A percentile compares a stretch with the other conserved stretches of the same genome.
phyloP scores from a whole-genome alignment of 768 basidiomycete species.

The Macrolepiota fuliginosa region DNA sequence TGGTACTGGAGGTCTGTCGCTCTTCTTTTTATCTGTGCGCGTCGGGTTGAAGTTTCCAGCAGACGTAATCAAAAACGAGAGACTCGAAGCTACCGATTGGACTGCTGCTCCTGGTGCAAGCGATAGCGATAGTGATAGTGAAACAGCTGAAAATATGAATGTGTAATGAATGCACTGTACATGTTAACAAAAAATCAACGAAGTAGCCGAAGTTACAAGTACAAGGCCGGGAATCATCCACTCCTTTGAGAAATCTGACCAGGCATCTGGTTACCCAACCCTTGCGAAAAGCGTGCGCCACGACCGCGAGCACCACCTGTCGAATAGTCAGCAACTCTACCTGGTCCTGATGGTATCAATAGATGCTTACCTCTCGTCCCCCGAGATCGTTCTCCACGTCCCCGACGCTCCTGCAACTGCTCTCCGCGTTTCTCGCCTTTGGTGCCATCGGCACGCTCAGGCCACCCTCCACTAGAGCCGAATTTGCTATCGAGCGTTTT shows the following conservation, averaged over 20 bases:
- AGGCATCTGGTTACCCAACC: slow-evolving; percentile 79
- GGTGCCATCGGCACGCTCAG: slow-evolving; percentile 62
- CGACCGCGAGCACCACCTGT: slow-evolving; percentile 66
- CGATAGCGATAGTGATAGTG: slow-evolving; percentile 12
- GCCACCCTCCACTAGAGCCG: slow-evolving; percentile 63
- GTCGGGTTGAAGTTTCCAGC: neutral
- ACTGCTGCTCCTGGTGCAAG: slow-evolving; percentile 24
- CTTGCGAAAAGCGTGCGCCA: slow-evolving; percentile 80
- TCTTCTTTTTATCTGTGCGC: neutral
- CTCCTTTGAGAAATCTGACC: slow-evolving; percentile 29
- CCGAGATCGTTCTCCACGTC: slow-evolving; percentile 67
- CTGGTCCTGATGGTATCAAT: neutral
- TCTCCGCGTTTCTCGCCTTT: slow-evolving; percentile 82
- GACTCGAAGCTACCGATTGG: slow-evolving; percentile 36
- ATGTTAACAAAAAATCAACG: neutral
- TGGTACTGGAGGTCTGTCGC: slow-evolving; percentile 49
- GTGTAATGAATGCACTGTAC: neutral
- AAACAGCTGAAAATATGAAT: neutral
- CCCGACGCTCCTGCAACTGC: slow-evolving; percentile 73
- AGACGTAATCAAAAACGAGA: slow-evolving; percentile 53
- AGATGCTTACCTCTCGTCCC: slow-evolving; percentile 53
- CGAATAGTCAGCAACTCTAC: neutral
- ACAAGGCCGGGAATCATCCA: slow-evolving; percentile 2
- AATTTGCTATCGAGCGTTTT: slow-evolving; percentile 84
- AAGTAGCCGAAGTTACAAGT: neutral